These are phyloP conservation scores for Ceratobasidium sp. DNA, from an alignment of 1,284 basidiomycete species.

Conservation along the genomic window DNA sequence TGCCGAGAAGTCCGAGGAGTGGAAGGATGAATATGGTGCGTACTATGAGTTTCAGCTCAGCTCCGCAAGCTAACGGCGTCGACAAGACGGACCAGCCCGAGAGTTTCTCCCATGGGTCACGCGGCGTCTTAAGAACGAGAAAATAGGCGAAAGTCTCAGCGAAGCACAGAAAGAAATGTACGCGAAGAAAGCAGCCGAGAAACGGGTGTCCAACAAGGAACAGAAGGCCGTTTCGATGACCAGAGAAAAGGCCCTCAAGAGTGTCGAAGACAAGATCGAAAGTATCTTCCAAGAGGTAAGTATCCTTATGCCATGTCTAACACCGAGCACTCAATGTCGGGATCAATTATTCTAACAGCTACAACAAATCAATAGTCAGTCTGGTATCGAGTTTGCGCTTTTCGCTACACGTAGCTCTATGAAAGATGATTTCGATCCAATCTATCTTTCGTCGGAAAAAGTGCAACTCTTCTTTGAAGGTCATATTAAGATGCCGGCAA, in stretches of 20 bases:
- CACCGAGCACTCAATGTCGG: too few species aligned
- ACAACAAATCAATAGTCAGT: not conserved
- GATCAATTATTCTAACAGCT: too few species aligned
- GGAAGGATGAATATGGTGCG: not conserved
- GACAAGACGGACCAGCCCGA: not conserved
- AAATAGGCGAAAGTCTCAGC: not conserved
- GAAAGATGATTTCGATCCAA: not conserved
- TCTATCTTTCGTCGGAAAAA: not conserved
- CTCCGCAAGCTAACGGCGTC: not conserved
- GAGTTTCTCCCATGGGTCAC: not conserved
- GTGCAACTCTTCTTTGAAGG: not conserved
- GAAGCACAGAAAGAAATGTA: not conserved
- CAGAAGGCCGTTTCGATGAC: not conserved
- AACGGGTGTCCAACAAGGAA: not conserved
- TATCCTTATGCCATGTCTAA: not conserved
- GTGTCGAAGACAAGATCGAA: not conserved
- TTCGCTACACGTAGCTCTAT: not conserved
- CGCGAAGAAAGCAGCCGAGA: not conserved
- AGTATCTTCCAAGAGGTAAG: not conserved
- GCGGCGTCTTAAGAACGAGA: not conserved
- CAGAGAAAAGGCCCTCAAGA: not conserved
- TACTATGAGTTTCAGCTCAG: not conserved
- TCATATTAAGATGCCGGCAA: not conserved
- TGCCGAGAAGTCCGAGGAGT: not conserved
- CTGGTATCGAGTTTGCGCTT: conserved; percentile 3